These are phyloP conservation scores for Phytophthora pistaciae DNA, from an alignment of 352 stramenopile genomes.

Conservation along the genomic window DNA sequence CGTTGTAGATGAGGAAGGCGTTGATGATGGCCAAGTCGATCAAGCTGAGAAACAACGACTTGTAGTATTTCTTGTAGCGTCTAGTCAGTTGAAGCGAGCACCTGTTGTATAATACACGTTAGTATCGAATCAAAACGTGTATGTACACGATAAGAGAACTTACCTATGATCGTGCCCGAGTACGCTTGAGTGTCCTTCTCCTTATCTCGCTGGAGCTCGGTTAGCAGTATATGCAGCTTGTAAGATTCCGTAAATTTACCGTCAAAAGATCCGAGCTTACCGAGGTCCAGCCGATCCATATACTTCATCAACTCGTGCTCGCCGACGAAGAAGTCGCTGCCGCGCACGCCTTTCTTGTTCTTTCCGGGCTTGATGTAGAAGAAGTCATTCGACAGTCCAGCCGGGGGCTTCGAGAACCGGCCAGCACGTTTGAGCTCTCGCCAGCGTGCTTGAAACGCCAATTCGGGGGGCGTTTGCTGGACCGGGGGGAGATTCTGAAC, in stretches of 20 bases:
- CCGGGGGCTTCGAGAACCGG: neutral
- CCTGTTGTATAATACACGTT: neutral
- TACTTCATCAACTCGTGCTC: neutral
- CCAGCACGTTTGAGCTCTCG: neutral
- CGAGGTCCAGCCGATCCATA: slow-evolving; percentile 1
- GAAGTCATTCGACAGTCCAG: neutral
- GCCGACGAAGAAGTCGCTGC: neutral
- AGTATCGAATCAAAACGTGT: neutral
- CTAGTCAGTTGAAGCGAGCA: neutral
- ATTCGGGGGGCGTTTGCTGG: neutral
- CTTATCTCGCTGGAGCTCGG: neutral
- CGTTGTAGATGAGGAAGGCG: neutral
- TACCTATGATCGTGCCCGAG: neutral
- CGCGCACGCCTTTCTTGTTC: slow-evolving; percentile 1
- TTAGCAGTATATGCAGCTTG: neutral
- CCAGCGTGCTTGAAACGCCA: slow-evolving; percentile 2
- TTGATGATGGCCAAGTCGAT: neutral
- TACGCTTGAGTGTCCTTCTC: neutral
- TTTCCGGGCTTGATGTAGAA: slow-evolving; percentile 2
- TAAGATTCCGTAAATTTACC: neutral
- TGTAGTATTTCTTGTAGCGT: neutral
- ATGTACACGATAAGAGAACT: too few relatives aligned
- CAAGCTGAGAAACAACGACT: neutral
- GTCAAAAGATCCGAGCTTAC: neutral
- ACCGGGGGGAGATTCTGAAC: neutral